phyloP scores from a whole-genome alignment of 805 yeast species.

The Metschnikowia reukaufii region DNA sequence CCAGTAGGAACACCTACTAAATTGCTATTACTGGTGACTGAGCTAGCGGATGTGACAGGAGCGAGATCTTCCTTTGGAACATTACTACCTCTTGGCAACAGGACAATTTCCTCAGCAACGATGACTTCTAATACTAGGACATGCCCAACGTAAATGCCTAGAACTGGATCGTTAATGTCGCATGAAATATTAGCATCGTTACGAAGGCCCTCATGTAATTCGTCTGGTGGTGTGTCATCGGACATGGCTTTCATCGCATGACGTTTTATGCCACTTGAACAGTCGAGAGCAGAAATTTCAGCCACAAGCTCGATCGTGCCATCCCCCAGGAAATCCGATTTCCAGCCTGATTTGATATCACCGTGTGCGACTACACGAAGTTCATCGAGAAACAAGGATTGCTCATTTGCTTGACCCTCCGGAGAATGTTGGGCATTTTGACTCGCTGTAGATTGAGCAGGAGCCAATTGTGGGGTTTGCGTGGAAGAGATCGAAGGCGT shows the following conservation, averaged over 20 bases:
- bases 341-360: conserved; percentile 91
- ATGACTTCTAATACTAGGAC: conserved; percentile 80
- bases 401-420: not conserved
- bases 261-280: conserved; percentile 51
- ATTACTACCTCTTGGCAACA: conserved; percentile 29
- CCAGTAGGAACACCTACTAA: conserved; percentile 80
- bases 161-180: conserved; percentile 77
- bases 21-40: conserved; percentile 16
- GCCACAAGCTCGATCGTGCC: conserved; percentile 83
- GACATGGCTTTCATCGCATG: conserved; percentile 48
- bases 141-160: conserved; percentile 78
- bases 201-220: conserved; percentile 27
- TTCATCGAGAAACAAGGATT: conserved; percentile 62
- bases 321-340: conserved; percentile 75
- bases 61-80: conserved; percentile 20
- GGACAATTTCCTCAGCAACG: conserved; percentile 84
- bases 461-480: not conserved
- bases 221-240: conserved; percentile 28
- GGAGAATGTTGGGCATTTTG: not conserved
- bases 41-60: conserved; percentile 27
- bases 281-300: conserved; percentile 59
- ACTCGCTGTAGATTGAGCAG: not conserved
- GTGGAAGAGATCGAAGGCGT: not conserved
- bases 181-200: conserved; percentile 62
- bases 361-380: conserved; percentile 72